phyloP scores from a whole-genome alignment of 1,284 basidiomycete species.

The Boletus putidus region DNA sequence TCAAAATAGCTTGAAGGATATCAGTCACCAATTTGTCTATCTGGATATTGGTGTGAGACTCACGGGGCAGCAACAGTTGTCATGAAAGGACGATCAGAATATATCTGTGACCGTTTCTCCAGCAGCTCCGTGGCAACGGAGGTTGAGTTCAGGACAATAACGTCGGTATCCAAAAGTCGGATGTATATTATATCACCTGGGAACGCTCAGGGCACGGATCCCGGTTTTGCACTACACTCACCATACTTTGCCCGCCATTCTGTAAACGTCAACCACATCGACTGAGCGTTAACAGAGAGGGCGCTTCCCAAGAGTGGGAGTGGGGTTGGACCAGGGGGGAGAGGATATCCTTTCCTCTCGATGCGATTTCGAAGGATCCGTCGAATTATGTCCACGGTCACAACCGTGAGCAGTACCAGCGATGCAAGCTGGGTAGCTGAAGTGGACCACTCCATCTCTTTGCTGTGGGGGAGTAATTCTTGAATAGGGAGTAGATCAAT shows the following conservation, averaged over 20 bases:
- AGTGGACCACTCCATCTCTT: background rate
- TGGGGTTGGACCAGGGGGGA: background rate
- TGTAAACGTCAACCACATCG: slow-evolving; percentile 7
- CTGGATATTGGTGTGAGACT: background rate
- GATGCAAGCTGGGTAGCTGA: background rate
- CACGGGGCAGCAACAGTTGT: slow-evolving; percentile 1
- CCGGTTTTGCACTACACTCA: background rate
- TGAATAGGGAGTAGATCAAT: background rate
- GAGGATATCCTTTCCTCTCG: background rate
- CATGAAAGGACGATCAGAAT: slow-evolving; percentile 10
- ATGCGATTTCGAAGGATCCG: background rate
- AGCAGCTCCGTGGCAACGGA: slow-evolving; percentile 1
- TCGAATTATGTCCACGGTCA: background rate
- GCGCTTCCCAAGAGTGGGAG: slow-evolving; percentile 5
- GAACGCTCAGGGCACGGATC: background rate
- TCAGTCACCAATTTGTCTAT: background rate
- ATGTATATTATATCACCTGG: slow-evolving; percentile 9
- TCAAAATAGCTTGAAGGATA: slow-evolving; percentile 2
- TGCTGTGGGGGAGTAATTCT: no score
- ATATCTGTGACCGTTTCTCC: slow-evolving; percentile 12
- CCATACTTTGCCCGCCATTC: slow-evolving; percentile 6
- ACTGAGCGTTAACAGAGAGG: background rate
- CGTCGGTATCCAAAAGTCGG: slow-evolving; percentile 1
- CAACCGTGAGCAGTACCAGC: background rate
- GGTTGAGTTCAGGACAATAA: slow-evolving; percentile 2